These are phyloP conservation scores for Phialocephala subalpina DNA, from an alignment of 2,329 filamentous ascomycete species.

Conservation along the genomic window DNA sequence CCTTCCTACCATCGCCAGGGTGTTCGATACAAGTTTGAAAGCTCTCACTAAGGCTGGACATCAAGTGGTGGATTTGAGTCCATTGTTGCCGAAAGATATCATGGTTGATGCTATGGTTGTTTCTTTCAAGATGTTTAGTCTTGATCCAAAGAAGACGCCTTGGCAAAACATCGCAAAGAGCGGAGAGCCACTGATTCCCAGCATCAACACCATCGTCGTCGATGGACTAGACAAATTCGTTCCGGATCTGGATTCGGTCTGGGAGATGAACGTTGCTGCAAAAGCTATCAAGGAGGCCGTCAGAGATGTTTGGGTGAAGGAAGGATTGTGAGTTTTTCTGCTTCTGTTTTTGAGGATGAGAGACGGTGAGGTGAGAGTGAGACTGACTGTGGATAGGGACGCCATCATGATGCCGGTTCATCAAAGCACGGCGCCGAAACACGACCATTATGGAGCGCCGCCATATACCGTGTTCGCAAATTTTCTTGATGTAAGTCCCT, in stretches of 20 bases:
- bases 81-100: slow-evolving; percentile 3
- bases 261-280: slow-evolving; percentile 26
- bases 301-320: slow-evolving; percentile 52
- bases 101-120: slow-evolving; percentile 1
- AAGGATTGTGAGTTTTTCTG: slow-evolving; percentile 26
- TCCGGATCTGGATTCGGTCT: slow-evolving; percentile 13
- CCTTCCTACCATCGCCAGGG: slow-evolving; percentile 57
- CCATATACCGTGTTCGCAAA: slow-evolving; percentile 60
- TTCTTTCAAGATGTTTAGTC: slow-evolving; percentile 19
- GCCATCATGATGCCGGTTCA: slow-evolving; percentile 35
- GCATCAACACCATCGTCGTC: slow-evolving; percentile 43
- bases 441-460: slow-evolving; percentile 57
- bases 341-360: neutral
- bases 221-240: slow-evolving; percentile 30
- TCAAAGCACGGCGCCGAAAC: slow-evolving; percentile 57
- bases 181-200: slow-evolving; percentile 54
- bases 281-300: slow-evolving; percentile 45
- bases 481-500: slow-evolving; percentile 55
- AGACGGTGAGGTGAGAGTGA: neutral
- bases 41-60: slow-evolving; percentile 54
- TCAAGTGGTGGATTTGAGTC: slow-evolving; percentile 47
- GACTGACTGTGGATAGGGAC: slow-evolving; percentile 10
- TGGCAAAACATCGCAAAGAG: slow-evolving; percentile 16
- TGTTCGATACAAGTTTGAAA: slow-evolving; percentile 50
- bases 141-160: slow-evolving; percentile 21